Percentiles rank a stretch among this genome's conserved stretches.
phyloP scores from a whole-genome alignment of 148 eudicot species.

The Cornus florida region DNA sequence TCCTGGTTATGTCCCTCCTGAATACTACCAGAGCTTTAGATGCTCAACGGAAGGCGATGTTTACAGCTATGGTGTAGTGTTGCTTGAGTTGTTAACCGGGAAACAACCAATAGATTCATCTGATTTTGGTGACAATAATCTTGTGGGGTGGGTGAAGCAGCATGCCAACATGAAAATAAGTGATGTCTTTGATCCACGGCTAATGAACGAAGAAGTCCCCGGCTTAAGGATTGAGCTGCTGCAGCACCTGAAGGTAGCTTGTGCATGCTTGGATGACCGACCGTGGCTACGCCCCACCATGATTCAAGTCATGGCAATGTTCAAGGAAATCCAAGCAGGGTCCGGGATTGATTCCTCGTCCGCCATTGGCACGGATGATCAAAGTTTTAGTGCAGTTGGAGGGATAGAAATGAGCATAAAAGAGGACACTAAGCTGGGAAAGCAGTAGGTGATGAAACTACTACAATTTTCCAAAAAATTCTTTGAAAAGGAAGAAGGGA shows the following conservation, averaged over 20 bases:
- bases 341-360: conserved; percentile 68
- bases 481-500: not conserved
- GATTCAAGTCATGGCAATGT: conserved; percentile 97
- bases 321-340: conserved; percentile 89
- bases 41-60: conserved; percentile 88
- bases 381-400: conserved; percentile 38
- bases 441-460: not conserved
- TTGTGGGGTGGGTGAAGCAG: conserved; percentile 89
- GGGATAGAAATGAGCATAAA: conserved; percentile 14
- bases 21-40: conserved; percentile 74
- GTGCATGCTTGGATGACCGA: conserved; percentile 84
- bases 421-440: not conserved
- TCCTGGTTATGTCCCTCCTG: conserved; percentile 89
- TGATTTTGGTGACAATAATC: conserved; percentile 88
- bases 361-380: conserved; percentile 48
- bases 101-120: conserved; percentile 73
- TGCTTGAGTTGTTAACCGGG: conserved; percentile 83
- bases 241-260: conserved; percentile 72
- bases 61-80: conserved; percentile 85
- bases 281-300: conserved; percentile 77
- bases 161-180: conserved; percentile 57
- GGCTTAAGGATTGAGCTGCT: conserved; percentile 65
- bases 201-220: conserved; percentile 64
- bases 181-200: conserved; percentile 66
- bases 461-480: not conserved